Evolutionary conservation across 2,329 filamentous ascomycete species (phyloP), one percentile per base, ranked within the genome.

Genomic region (Trichoderma atrobrunneum): DNA sequence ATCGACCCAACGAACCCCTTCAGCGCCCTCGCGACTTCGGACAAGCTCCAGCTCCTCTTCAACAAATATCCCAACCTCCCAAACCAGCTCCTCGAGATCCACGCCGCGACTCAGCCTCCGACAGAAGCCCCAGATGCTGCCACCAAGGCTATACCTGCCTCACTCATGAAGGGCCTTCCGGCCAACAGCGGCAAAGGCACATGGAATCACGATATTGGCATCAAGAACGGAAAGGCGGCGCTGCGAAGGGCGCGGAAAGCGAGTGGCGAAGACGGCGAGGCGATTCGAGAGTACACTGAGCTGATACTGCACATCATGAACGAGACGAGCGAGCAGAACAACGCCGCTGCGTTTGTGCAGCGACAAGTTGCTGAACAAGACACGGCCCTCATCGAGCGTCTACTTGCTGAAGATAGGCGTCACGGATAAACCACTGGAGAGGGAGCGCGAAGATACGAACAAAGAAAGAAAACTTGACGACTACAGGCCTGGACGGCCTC

Each of bases 171-270:
- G 54, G 80, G 79, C 8, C 72, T 80, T 2, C 76, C 78, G 3
- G 24, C 43, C 4, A 57, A 30, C 16, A 56, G 7, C 12, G 73
- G 77, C 1, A 81, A 82, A 59, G 79, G 82, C 72, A 79, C 82
- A 62, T 92, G 90, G 90, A 88, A 86, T 26, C 82, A 84, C 59
- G 88, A 91, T 64, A 82, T 86, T 7, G 90, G 89, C 7, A 83
- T 90, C 63, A 82, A 85, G 69, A 85, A 85, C 24, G 90, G 88
- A 1, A 85, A 88, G 59, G 82, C 85, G 24, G 85, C 85, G 16
- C 80, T 92, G 72, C 85, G 85, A 56, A 83, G 80, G 69, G 86
- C 87, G 39, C 83, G 87, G 72, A 81, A 82, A 36, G 83, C 84
- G 34, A 83, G 85, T 1, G 84, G 85, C n/a, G 84, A 86, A 74